Evolutionary conservation across 2,329 filamentous ascomycete species (phyloP).

Genomic region (Fusarium dlaminii): DNA sequence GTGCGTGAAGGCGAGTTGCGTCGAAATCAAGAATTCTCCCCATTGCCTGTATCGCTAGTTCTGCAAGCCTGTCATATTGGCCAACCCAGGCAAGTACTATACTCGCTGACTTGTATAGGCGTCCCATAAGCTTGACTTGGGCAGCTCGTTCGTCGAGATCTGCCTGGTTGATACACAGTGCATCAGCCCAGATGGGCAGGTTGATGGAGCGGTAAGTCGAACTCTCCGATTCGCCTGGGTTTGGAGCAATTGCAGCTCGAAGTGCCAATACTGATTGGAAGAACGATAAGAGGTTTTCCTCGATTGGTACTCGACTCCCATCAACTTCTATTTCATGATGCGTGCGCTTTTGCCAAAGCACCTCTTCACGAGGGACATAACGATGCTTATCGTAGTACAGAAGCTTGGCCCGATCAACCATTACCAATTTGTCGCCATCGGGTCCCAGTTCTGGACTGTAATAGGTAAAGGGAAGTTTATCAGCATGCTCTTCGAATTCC

Average conservation of each 20-base stretch:
- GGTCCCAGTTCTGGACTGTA: background rate
- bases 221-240: background rate
- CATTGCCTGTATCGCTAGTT: background rate
- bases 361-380: background rate
- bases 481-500: background rate
- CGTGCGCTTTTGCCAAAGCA: background rate
- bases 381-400: background rate
- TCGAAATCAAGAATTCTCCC: background rate
- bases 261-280: background rate
- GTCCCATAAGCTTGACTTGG: background rate
- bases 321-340: background rate
- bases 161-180: background rate
- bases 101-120: background rate
- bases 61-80: background rate
- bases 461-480: background rate
- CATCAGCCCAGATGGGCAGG: background rate
- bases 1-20: background rate
- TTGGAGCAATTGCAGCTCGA: background rate
- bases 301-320: background rate
- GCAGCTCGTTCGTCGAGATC: background rate
- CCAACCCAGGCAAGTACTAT: background rate
- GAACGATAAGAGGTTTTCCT: background rate
- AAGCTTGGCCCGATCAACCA: background rate
- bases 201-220: background rate
- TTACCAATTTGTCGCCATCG: background rate